Evolutionary conservation across 495 filamentous ascomycete species (phyloP).

Genomic region (Chaetomium cochliodes): DNA sequence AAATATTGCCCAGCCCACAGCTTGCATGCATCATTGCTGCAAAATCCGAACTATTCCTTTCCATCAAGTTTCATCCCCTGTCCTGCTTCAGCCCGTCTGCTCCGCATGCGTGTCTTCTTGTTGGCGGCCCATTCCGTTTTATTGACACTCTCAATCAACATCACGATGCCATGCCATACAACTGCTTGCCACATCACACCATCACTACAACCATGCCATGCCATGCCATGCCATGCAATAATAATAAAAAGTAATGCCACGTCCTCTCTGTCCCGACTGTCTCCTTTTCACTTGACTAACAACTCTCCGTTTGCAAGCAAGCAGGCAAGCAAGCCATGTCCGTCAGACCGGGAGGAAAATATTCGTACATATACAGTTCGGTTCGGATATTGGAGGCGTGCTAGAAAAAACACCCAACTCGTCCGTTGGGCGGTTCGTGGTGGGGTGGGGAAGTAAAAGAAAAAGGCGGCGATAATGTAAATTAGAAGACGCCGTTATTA

Average conservation of each 20-base stretch:
- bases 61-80: no score
- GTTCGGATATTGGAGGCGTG: constrained; percentile 3
- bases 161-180: background rate
- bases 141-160: background rate
- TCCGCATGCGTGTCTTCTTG: no score
- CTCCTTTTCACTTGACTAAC: background rate
- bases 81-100: no score
- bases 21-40: background rate
- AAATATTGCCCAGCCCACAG: background rate
- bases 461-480: background rate
- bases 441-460: no score
- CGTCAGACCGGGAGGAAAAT: constrained; percentile 5
- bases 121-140: no score
- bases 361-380: constrained; percentile 24
- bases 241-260: background rate
- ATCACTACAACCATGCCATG: constrained; percentile 1
- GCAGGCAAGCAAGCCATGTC: background rate
- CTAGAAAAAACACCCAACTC: background rate
- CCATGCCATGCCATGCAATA: constrained; percentile 12
- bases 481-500: background rate
- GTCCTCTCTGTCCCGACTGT: background rate
- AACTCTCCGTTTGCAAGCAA: constrained; percentile 3
- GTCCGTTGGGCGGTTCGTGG: background rate
- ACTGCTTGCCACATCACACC: background rate
- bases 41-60: no score